Conservation (phyloP, 768 basidiomycete species). For the Nidularia pulvinata region DNA sequence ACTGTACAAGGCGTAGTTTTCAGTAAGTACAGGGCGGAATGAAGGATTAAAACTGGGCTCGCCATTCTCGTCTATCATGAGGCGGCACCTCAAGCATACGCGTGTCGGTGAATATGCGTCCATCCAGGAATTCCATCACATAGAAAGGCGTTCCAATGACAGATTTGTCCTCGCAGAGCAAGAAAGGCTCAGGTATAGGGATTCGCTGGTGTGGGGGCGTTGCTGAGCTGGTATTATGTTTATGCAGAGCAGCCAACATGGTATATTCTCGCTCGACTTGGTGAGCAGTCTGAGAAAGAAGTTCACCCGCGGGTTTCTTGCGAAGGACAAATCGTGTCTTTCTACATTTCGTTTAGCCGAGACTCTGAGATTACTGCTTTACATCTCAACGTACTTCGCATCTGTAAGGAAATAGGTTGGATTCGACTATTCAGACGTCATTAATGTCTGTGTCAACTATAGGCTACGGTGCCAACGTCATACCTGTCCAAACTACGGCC, state of each 20-base stretch:
- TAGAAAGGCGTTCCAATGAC: constrained; percentile 93
- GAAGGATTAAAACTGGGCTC: constrained; percentile 15
- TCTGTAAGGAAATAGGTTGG: constrained; percentile 95
- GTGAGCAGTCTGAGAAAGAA: constrained; percentile 91
- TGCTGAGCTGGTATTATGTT: constrained; percentile 60
- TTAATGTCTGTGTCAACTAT: constrained; percentile 1
- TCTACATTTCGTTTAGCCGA: constrained; percentile 24
- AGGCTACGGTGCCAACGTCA: constrained; percentile 9
- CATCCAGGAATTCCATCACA: constrained; percentile 95
- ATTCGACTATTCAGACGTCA: constrained; percentile 63
- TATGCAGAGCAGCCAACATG: constrained; percentile 76
- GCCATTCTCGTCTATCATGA: constrained; percentile 73
- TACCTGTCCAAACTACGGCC: constrained; percentile 83
- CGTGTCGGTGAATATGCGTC: constrained; percentile 90
- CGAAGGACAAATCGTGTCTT: constrained; percentile 78
- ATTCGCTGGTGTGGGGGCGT: constrained; percentile 54
- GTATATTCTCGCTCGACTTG: constrained; percentile 94
- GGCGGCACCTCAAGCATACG: constrained; percentile 70
- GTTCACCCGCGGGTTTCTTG: constrained; percentile 88
- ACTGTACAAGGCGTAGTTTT: constrained; percentile 34
- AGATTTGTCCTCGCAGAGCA: constrained; percentile 75
- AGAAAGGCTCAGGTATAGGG: constrained; percentile 84
- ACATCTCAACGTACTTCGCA: constrained; percentile 40
- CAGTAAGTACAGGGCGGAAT: neutral
- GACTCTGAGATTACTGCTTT: neutral